Base-by-base conservation (phyloP, 106 monocot genomes). In the Iris macrosiphon region DNA sequence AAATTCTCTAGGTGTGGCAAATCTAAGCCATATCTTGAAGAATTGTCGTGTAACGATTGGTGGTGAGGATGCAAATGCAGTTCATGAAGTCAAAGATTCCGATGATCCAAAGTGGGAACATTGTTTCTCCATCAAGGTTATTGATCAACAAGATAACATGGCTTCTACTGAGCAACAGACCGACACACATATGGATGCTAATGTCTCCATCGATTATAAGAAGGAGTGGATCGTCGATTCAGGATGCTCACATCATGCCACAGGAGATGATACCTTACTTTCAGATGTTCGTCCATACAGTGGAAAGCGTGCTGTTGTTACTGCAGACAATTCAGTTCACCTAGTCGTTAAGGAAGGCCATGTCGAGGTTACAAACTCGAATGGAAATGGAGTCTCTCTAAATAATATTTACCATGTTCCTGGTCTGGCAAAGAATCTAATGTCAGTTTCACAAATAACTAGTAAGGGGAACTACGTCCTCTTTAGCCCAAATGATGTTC, bases 321-420 rank as follows among this genome's bases (percentile, higher is more conserved):
- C 5, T 5, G 37, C 12, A 6, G 37, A 12, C 37, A 38, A 6
- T 16, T 49, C 48, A 49, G 22, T 49, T 49, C 14, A 49, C 1
- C 19, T 18, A 1, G 4, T 49, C 22, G 4, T 13, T 1, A 23
- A 49, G 48, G 12, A 12, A 38, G 37, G n/a, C n/a, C n/a, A n/a
- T n/a, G n/a, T n/a, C n/a, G n/a, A n/a, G n/a, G n/a, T n/a, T n/a
- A n/a, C n/a, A n/a, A n/a, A n/a, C n/a, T n/a, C n/a, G n/a, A 41
- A 41, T 3, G 11, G 2, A 11, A 41, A 3, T 3, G 40, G n/a
- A 11, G n/a, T 41, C 1, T 16, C 18, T 2, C 4, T 49, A 2
- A 22, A 23, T 9, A 49, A 49, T 49, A 16, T 49, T 49, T 18
- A 38, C 17, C 4, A 49, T 49, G 48, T 49, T 49, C 48, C 48